These are phyloP conservation scores for Scheffersomyces amazonensis DNA, from an alignment of 805 yeast genomes.

Conservation along the genomic window DNA sequence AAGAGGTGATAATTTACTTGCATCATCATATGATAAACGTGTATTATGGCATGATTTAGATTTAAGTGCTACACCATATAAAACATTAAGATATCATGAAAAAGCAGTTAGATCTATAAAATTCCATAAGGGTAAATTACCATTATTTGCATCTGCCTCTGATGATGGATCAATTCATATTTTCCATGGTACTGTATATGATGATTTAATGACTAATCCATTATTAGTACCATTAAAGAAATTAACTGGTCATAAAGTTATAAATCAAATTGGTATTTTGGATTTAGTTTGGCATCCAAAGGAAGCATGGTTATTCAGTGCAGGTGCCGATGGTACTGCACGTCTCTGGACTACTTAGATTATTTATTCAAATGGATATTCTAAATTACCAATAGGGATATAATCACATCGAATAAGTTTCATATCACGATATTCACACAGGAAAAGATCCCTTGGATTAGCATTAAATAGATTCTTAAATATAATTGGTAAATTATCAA, in stretches of 20 bases:
- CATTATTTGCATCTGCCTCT: constrained; percentile 90
- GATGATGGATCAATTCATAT: constrained; percentile 94
- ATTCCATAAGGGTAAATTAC: constrained; percentile 82
- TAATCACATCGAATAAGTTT: constrained; percentile 10
- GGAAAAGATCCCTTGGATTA: constrained; percentile 19
- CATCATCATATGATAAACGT: constrained; percentile 91
- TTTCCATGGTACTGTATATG: constrained; percentile 95
- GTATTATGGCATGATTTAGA: constrained; percentile 98
- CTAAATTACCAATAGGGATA: constrained; percentile 7
- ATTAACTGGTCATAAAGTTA: constrained; percentile 82
- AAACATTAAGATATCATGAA: constrained; percentile 91
- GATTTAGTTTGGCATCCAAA: constrained; percentile 93
- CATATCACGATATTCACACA: constrained; percentile 19
- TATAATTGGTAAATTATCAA: constrained; percentile 29
- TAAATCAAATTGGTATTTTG: constrained; percentile 80
- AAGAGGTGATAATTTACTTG: constrained; percentile 89
- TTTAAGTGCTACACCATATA: constrained; percentile 83
- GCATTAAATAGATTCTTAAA: constrained; percentile 21
- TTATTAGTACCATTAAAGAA: constrained; percentile 94
- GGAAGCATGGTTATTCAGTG: constrained; percentile 96
- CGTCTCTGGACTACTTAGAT: constrained; percentile 88
- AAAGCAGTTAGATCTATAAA: constrained; percentile 87
- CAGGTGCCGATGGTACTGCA: constrained; percentile 96
- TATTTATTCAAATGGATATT: constrained; percentile 1
- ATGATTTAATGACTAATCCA: constrained; percentile 93